phyloP scores from a whole-genome alignment of 768 basidiomycete genomes.

The Amanita pseudoporphyria region DNA sequence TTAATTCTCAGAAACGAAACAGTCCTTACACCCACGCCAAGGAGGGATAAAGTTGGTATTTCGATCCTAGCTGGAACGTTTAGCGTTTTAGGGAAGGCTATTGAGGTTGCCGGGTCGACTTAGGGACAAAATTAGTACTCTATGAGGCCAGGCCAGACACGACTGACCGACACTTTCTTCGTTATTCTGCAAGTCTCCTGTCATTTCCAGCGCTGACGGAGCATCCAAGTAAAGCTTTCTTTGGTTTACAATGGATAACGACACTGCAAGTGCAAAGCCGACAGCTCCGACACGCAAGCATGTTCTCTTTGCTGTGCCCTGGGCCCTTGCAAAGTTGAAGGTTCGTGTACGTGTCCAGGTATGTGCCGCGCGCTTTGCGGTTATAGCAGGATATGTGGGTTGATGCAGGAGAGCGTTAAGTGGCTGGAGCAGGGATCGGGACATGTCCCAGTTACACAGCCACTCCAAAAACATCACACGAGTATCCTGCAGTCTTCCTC shows the following conservation, averaged over 20 bases:
- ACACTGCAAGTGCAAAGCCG: background rate
- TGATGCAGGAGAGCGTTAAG: no score
- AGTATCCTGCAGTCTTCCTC: no score
- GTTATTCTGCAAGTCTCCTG: background rate
- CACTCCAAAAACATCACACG: no score
- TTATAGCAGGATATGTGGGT: background rate
- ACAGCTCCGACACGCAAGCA: background rate
- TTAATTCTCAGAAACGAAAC: constrained; percentile 84
- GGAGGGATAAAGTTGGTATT: constrained; percentile 52
- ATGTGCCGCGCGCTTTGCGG: background rate
- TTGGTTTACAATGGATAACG: background rate
- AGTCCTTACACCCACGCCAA: constrained; percentile 81
- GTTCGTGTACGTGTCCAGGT: background rate
- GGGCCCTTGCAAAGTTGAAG: background rate
- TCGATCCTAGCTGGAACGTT: constrained; percentile 54
- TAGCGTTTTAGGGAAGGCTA: constrained; percentile 62
- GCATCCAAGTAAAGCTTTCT: constrained; percentile 4
- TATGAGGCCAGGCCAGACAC: background rate
- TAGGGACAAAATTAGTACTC: background rate
- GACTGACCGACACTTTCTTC: background rate
- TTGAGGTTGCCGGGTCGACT: constrained; percentile 71
- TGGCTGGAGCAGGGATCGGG: background rate
- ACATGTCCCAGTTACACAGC: background rate
- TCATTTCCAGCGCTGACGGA: background rate
- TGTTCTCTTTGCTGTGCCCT: background rate